Base-by-base conservation (phyloP, 192 early-diverging fungal genomes). In the Spinellus fusiger region DNA sequence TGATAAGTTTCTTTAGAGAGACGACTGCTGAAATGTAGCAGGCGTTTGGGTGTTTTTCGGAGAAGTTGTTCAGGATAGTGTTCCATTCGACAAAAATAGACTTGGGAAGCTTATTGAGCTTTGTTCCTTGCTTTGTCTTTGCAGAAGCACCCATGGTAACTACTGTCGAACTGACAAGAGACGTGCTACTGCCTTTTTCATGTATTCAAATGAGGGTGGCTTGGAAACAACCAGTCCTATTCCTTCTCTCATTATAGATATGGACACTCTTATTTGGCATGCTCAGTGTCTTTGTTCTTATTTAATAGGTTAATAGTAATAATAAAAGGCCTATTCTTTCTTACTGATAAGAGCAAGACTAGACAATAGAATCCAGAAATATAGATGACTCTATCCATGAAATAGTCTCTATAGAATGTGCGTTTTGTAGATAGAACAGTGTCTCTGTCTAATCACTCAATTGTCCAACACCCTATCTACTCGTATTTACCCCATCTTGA, bases 91-190 rank as follows among this genome's bases (percentile, higher is more conserved):
- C 23, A 51, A 61, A 61, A 34, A 61, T 49, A 22, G 33, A 49
- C 10, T 18, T 23, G 16, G 59, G 59, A 61, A 61, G 59, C 40
- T 61, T 61, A 33, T 34, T 22, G 25, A 49, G 59, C 40, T 61
- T 61, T 33, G 37, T 20, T 0, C 59, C 59, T 32, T 50, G 49
- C 27, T 48, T 61, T 50, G 58, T 20, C 31, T 60, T 60, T 9
- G 48, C 58, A 18, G 40, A 12, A 44, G 18, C 18, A 18, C 40
- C 40, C 40, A 44, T 44, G 10, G 3, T 44, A 12, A 44, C 10
- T 12, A n/a, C 40, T 44, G 5, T 13, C 40, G 40, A 44, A 18
- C n/a, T 44, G 2, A 6, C 3, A 44, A n/a, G 40, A 44, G 2
- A n/a, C 1, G 2, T 10, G 18, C 13, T n/a, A 18, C 40, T 44